A percentile compares a stretch with the other conserved stretches of the same genome.
Conservation (phyloP, 176 grass and related monocot genomes). For the Paspalum vaginatum region DNA sequence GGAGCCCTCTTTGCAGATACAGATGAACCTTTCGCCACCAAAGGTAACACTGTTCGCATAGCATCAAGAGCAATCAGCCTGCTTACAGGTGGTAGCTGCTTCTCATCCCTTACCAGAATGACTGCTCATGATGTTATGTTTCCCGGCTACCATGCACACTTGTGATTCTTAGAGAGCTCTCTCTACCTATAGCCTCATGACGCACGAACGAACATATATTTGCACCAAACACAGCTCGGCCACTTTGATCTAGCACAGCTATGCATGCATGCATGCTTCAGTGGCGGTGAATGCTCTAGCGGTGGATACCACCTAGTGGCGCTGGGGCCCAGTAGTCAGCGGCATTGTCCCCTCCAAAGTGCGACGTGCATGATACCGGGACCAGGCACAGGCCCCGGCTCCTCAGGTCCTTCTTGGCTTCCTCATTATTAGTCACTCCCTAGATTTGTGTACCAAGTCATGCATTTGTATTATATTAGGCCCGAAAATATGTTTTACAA, state of each 20-base stretch:
- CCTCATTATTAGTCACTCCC: slow-evolving; percentile 43
- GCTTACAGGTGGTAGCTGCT: slow-evolving; percentile 44
- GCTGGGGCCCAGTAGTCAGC: slow-evolving; percentile 80
- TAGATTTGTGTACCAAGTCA: not conserved
- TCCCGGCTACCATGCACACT: slow-evolving; percentile 26
- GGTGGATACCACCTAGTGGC: slow-evolving; percentile 51
- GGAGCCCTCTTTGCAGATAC: slow-evolving; percentile 51
- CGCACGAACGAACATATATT: slow-evolving; percentile 15
- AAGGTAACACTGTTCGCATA: slow-evolving; percentile 58
- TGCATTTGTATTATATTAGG: too few relatives aligned
- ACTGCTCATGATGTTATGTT: slow-evolving; percentile 99
- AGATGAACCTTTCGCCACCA: slow-evolving; percentile 37
- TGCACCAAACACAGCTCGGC: slow-evolving; percentile 22
- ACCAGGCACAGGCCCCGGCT: slow-evolving; percentile 91
- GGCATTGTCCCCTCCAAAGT: slow-evolving; percentile 66
- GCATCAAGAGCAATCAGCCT: slow-evolving; percentile 90
- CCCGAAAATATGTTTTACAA: not conserved
- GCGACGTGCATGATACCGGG: slow-evolving; percentile 85
- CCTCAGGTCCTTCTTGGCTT: slow-evolving; percentile 72
- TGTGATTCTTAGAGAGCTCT: slow-evolving; percentile 6
- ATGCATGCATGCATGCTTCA: slow-evolving; percentile 6
- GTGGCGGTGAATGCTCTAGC: not conserved
- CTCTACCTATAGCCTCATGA: slow-evolving; percentile 12
- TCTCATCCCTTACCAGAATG: slow-evolving; percentile 53
- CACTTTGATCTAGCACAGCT: not conserved